Conservation (phyloP, 495 filamentous ascomycete genomes). For the Staphylotrichum tortipilum region DNA sequence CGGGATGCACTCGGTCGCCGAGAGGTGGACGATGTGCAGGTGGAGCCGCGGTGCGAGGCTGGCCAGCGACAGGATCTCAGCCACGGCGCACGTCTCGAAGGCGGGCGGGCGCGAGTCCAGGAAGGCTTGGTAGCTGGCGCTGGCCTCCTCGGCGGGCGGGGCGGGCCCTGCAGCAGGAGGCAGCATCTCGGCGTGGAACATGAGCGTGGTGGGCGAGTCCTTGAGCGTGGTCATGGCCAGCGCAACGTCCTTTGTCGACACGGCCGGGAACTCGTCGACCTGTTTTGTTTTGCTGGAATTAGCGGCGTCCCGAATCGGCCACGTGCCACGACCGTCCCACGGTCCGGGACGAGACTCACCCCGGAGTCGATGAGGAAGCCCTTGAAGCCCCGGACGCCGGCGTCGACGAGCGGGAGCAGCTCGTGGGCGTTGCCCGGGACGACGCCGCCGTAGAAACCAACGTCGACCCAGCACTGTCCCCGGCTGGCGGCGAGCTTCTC, state of each 20-base stretch:
- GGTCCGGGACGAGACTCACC: slow-evolving; percentile 45
- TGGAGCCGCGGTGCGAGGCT: slow-evolving; percentile 73
- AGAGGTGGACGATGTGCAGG: slow-evolving; percentile 92
- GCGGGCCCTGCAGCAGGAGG: slow-evolving; percentile 75
- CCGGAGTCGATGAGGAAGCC: slow-evolving; percentile 96
- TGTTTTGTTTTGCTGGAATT: slow-evolving; percentile 27
- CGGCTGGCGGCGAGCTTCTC: slow-evolving; percentile 79
- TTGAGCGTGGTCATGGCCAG: slow-evolving; percentile 72
- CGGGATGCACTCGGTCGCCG: slow-evolving; percentile 85
- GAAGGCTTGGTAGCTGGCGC: slow-evolving; percentile 83
- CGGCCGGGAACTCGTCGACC: slow-evolving; percentile 94
- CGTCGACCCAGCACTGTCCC: slow-evolving; percentile 95
- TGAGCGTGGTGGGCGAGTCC: slow-evolving; percentile 71
- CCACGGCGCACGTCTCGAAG: slow-evolving; percentile 87
- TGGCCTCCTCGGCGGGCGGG: slow-evolving; percentile 66
- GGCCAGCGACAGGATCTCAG: slow-evolving; percentile 73
- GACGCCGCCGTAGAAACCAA: slow-evolving; percentile 95
- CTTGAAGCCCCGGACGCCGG: slow-evolving; percentile 92
- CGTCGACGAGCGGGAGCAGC: slow-evolving; percentile 69
- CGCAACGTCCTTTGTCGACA: slow-evolving; percentile 68
- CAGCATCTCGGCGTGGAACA: slow-evolving; percentile 99
- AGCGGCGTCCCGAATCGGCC: slow-evolving; percentile 8
- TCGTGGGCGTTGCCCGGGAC: slow-evolving; percentile 82
- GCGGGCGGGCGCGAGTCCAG: slow-evolving; percentile 80
- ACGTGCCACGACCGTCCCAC: neutral